Base-by-base conservation (phyloP, 257 asterid species). In the Fraxinus quadrangulata region DNA sequence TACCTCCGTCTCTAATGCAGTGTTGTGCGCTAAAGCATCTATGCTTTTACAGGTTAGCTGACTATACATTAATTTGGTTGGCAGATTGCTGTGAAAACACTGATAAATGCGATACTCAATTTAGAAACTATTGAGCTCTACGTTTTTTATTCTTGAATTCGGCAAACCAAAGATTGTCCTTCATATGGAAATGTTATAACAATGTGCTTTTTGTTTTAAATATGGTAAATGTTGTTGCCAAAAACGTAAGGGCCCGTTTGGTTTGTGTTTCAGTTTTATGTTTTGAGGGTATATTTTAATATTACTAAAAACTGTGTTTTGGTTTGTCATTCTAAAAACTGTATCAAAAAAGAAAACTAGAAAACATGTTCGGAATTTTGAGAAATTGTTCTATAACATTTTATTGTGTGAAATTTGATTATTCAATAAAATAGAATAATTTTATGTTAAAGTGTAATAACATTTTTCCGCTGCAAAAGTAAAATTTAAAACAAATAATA, bases 11-110 rank as follows among this genome's bases (percentile, higher is more conserved):
- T 84, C 87, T 86, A 90, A 85, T 66, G 86, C 93, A 10, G 87
- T 93, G 79, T 74, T 93, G 84, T 91, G 98, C 74, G 96, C 96
- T 72, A 93, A 90, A 87, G 98, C 98, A 28, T 91, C 98, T n/a
- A 93, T 93, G 98, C 97, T 93, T 77, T 83, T 91, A 69, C 97
- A 92, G 92, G 97, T 92, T 28, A 71, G 83, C 56, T 61, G 45
- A 17, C 49, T 77, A 47, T 34, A 3, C 17, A 24, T 69, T n/a
- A 54, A 19, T 54, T 54, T 54, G 65, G 65, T 54, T 54, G 65
- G 19, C 24, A 19, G 9, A 54, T n/a, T n/a, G 10, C 24, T 54
- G 65, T 54, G 26, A 54, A n/a, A 54, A 54, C 23, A n/a, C 65
- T 54, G 65, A 54, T 54, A 54, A 54, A 54, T 54, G 0, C 65